Evolutionary conservation across 306 rosid genomes (phyloP).

Genomic region (Morella rubra): DNA sequence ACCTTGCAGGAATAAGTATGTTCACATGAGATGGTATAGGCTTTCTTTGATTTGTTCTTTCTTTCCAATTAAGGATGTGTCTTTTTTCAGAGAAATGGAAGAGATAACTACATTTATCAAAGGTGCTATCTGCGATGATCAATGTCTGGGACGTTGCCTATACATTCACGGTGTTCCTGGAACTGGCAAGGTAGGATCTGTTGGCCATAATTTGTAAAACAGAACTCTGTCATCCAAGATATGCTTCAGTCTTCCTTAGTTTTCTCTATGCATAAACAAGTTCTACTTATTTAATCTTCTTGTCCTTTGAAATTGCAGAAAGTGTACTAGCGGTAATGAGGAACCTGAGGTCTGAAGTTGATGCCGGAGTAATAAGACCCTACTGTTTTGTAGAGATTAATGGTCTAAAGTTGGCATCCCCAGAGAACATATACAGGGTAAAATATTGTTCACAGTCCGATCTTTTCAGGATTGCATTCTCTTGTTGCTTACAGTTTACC

Average conservation of each 20-base stretch:
- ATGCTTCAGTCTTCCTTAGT: conserved; percentile 7
- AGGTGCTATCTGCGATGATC: conserved; percentile 79
- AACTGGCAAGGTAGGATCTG: conserved; percentile 75
- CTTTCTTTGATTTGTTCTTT: conserved; percentile 12
- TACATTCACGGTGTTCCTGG: conserved; percentile 99
- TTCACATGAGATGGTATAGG: conserved; percentile 25
- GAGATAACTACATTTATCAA: conserved; percentile 79
- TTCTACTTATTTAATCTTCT: conserved; percentile 14
- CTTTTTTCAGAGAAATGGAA: conserved; percentile 70
- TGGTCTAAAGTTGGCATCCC: conserved; percentile 88
- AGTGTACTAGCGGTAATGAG: conserved; percentile 82
- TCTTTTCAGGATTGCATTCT: conserved; percentile 19
- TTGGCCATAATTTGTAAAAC: conserved; percentile 12
- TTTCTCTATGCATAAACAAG: conserved; percentile 6
- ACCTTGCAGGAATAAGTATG: conserved; percentile 92
- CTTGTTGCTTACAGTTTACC: conserved; percentile 13
- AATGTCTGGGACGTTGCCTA: conserved; percentile 89
- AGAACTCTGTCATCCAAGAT: neutral
- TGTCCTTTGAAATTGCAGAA: conserved; percentile 56
- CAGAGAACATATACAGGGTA: conserved; percentile 88
- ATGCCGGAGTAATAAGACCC: conserved; percentile 69
- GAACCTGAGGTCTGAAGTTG: conserved; percentile 80
- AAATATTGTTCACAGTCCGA: conserved; percentile 14
- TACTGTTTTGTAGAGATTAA: conserved; percentile 92
- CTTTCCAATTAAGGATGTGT: conserved; percentile 29